Evolutionary conservation across 148 eudicot species (phyloP), one percentile per base, ranked within the genome.

Genomic region (Spergularia bocconei): DNA sequence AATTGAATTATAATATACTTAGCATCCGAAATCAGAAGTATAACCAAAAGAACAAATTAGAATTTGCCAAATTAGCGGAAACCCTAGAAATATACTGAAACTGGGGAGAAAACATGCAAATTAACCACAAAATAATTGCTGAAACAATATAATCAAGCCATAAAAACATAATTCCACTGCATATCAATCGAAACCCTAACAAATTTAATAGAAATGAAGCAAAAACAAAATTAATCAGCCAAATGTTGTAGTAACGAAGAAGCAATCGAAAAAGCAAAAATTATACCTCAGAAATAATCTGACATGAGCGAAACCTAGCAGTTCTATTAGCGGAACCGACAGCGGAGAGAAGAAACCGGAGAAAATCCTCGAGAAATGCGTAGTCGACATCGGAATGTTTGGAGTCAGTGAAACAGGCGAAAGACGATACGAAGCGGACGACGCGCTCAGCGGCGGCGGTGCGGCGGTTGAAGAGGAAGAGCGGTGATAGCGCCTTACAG

Each of bases 271-370:
- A 20, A 23, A 64, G 6, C n/a, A 9, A 25, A 52, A 68, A 48
- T 16, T 6, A 4, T 72, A 92, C 98, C 98, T 90, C 96, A 15
- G 96, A 88, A 74, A 87, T 83, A 8, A 92, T 84, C 84, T 92
- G 96, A 66, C 93, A 90, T 12, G 93, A 85, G 60, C 96, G 84
- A 79, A 88, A 88, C 77, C 98, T 84, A 9, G 86, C 90, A 9
- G 89, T 85, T 77, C 83, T 89, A 55, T 85, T 81, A 15, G 96
- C 86, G 6, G 98, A 89, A 13, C 47, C 36, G 36, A 84, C 78
- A 29, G 86, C 93, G 29, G 79, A 71, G 5, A 92, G 76, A 48
- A 92, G 85, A 78, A 92, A 86, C 80, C 77, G 81, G 57, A 92
- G 72, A 51, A 92, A 89, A 29, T 70, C 78, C 47, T 90, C 90